phyloP scores from a whole-genome alignment of 2,329 filamentous ascomycete genomes.

The Fusarium gaditjirri region DNA sequence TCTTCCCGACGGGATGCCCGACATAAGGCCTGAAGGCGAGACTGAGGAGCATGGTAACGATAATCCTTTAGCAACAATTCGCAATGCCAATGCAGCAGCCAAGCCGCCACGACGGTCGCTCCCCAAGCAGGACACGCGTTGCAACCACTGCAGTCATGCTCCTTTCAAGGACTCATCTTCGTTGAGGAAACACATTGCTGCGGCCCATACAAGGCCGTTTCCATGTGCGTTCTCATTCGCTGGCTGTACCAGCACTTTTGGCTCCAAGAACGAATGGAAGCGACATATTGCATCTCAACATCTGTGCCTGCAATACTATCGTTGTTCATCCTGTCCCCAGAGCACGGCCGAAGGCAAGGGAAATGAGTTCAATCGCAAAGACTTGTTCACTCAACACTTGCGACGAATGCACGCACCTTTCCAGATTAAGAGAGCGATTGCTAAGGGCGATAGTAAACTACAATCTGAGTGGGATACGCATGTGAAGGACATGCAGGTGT shows the following conservation, averaged over 20 bases:
- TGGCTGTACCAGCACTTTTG: constrained; percentile 84
- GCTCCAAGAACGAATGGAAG: constrained; percentile 98
- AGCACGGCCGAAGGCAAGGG: constrained; percentile 65
- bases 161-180: constrained; percentile 76
- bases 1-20: constrained; percentile 52
- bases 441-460: constrained; percentile 68
- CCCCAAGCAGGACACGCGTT: constrained; percentile 70
- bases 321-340: constrained; percentile 70
- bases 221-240: constrained; percentile 88
- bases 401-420: constrained; percentile 90
- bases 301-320: constrained; percentile 74
- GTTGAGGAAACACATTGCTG: constrained; percentile 73
- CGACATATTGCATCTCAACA: constrained; percentile 93
- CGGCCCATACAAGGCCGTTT: constrained; percentile 78
- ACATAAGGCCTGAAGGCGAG: constrained; percentile 51
- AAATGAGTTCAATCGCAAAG: constrained; percentile 90
- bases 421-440: constrained; percentile 67
- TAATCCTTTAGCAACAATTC: constrained; percentile 35
- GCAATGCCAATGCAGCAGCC: constrained; percentile 43
- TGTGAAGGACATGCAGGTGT: constrained; percentile 75
- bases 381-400: constrained; percentile 93
- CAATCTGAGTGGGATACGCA: constrained; percentile 72
- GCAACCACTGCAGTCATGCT: constrained; percentile 69
- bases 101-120: constrained; percentile 60
- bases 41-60: constrained; percentile 47